A percentile compares a stretch with the other conserved stretches of the same genome.
Conservation (phyloP, 2,329 filamentous ascomycete genomes). For the Scortechinia acanthostroma region DNA sequence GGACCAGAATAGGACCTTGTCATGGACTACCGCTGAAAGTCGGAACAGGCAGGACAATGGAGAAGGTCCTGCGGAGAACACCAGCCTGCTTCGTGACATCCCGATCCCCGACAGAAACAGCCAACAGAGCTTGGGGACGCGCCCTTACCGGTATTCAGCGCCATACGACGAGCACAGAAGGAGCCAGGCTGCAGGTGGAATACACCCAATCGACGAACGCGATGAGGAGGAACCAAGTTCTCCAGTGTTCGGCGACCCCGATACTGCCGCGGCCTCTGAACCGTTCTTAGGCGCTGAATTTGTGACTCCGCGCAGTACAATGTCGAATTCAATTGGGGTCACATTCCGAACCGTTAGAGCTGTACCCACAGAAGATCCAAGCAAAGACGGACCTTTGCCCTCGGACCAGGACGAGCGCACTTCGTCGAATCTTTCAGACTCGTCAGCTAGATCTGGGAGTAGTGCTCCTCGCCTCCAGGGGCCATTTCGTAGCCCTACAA, state of each 20-base stretch:
- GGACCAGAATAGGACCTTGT: slow-evolving; percentile 7
- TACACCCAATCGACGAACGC: slow-evolving; percentile 49
- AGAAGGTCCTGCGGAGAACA: background rate
- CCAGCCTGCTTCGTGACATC: background rate
- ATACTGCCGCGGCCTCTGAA: too few relatives aligned
- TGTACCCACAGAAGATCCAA: too few relatives aligned
- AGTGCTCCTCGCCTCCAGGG: slow-evolving; percentile 13
- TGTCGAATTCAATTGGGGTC: too few relatives aligned
- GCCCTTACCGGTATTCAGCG: slow-evolving; percentile 11
- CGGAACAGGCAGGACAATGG: background rate
- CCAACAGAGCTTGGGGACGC: background rate
- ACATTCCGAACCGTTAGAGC: too few relatives aligned
- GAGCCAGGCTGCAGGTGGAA: slow-evolving; percentile 34
- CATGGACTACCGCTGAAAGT: background rate
- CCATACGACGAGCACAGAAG: slow-evolving; percentile 35
- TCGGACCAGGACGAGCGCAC: too few relatives aligned
- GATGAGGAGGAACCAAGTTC: slow-evolving; percentile 38
- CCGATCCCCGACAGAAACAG: background rate
- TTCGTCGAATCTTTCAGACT: too few relatives aligned
- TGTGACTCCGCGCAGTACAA: too few relatives aligned
- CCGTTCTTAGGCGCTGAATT: too few relatives aligned
- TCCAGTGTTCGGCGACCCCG: too few relatives aligned
- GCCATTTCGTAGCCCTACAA: too few relatives aligned
- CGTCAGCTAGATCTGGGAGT: slow-evolving; percentile 7
- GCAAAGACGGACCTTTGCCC: too few relatives aligned